Conservation (phyloP, 1,139 yeast genomes). For the Yamadazyma songkhlaensis region DNA sequence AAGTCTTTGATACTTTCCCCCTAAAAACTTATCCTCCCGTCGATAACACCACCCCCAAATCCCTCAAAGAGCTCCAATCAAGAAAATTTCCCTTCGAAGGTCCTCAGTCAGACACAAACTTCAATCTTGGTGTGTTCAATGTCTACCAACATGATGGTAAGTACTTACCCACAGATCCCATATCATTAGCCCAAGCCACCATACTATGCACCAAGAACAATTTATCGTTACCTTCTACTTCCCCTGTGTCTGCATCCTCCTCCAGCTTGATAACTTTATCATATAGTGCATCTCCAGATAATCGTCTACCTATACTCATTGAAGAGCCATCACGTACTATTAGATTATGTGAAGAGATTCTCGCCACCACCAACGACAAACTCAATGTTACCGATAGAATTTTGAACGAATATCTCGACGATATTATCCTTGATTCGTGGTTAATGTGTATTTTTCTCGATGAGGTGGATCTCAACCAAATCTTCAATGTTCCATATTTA, state of each 20-base stretch:
- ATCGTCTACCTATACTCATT: constrained; percentile 42
- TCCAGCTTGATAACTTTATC: constrained; percentile 24
- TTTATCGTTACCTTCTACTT: constrained; percentile 27
- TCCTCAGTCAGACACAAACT: constrained; percentile 10
- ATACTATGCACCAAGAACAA: constrained; percentile 33
- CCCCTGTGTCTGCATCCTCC: too few species aligned
- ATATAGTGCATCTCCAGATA: constrained; percentile 38
- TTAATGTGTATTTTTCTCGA: constrained; percentile 25
- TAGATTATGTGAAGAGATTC: constrained; percentile 15
- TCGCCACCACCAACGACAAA: not conserved
- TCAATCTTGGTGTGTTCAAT: constrained; percentile 44
- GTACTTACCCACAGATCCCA: constrained; percentile 43
- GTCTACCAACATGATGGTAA: constrained; percentile 19
- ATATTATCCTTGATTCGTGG: constrained; percentile 41
- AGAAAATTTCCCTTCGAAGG: constrained; percentile 15
- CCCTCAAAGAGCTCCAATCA: constrained; percentile 11
- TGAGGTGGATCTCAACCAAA: constrained; percentile 12
- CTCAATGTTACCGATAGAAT: constrained; percentile 14
- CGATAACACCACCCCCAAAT: constrained; percentile 17
- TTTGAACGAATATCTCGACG: constrained; percentile 33
- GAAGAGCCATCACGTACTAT: constrained; percentile 35
- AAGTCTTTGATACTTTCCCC: constrained; percentile 52
- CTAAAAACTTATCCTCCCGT: constrained; percentile 33
- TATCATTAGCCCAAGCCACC: constrained; percentile 34
- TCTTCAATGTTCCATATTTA: constrained; percentile 21